A percentile compares a stretch with the other conserved stretches of the same genome.
Conservation (phyloP, 345 rosid species). For the Heritiera littoralis region DNA sequence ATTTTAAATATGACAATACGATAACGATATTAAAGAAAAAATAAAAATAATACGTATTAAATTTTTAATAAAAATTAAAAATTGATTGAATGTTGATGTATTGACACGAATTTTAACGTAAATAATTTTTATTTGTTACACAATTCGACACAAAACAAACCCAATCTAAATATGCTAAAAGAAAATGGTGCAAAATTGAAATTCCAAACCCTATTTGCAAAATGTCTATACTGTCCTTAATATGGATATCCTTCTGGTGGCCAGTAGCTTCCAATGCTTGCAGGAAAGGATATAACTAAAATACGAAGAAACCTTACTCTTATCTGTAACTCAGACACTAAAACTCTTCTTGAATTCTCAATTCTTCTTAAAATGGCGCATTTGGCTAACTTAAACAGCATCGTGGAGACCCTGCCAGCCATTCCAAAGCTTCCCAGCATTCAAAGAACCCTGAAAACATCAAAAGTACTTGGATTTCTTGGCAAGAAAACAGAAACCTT, state of each 20-base stretch:
- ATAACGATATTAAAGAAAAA: too few relatives aligned
- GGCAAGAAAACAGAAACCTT: conserved; percentile 34
- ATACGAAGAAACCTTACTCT: background rate
- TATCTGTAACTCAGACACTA: conserved; percentile 6
- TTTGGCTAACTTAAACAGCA: conserved; percentile 44
- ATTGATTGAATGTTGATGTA: too few relatives aligned
- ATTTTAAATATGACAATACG: too few relatives aligned
- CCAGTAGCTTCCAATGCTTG: background rate
- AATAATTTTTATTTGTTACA: too few relatives aligned
- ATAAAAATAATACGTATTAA: too few relatives aligned
- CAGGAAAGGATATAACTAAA: background rate
- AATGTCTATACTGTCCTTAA: background rate
- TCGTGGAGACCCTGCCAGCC: conserved; percentile 36
- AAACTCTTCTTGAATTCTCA: conserved; percentile 10
- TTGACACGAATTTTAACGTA: too few relatives aligned
- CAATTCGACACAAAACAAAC: too few relatives aligned
- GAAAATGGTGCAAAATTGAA: background rate
- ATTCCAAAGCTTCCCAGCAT: conserved; percentile 27
- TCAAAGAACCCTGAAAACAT: conserved; percentile 26
- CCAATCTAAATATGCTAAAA: too few relatives aligned
- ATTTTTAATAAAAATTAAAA: too few relatives aligned
- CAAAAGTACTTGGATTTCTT: conserved; percentile 26
- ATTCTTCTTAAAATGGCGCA: conserved; percentile 40
- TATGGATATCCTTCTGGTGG: conserved; percentile 19
- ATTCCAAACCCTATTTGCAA: background rate